Evolutionary conservation across 441 rosid species (phyloP), one percentile per base, ranked within the genome.

Genomic region (Dalechampia spathulata): DNA sequence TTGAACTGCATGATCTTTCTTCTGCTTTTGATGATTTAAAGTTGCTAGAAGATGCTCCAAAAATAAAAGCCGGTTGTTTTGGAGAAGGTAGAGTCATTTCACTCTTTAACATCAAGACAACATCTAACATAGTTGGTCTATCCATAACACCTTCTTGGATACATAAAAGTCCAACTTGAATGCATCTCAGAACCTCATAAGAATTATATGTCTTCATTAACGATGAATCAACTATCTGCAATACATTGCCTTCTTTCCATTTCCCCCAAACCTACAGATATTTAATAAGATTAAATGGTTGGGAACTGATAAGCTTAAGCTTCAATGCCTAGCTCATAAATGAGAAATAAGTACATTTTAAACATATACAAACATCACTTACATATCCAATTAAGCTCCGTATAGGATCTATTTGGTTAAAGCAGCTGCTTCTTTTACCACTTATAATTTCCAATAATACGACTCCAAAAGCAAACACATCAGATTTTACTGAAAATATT

Each of bases 121-220:
- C 72, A 0, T 59, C 27, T 14, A 52, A 52, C 65, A 74, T 78
- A 48, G 43, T 61, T 4, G 86, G 83, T 65, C 82, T 78, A 11
- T 75, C 79, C 10, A n/a, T 59, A 21, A 76, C 60, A 11, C 50
- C 52, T 10, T 70, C 67, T 40, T 73, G 76, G 12, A 74, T 75
- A 53, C 75, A 78, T 9, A 78, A 61, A 3, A 76, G 60, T 48
- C 69, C 77, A 8, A 73, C 61, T n/a, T 78, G 79, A 17, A 78
- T 64, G 57, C 68, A 69, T 52, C 79, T 73, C 23, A 56, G 13
- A 10, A 27, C 77, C 64, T 78, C 75, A 0, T 16, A n/a, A 17
- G 36, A 27, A 0, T 28, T 8, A 49, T 49, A 60, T 3, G 71
- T 32, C 22, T 61, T 58, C 7, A 4, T 10, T 50, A 77, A 43